These are phyloP conservation scores for Fusarium sororula DNA, from an alignment of 2,329 filamentous ascomycete species.

Conservation along the genomic window DNA sequence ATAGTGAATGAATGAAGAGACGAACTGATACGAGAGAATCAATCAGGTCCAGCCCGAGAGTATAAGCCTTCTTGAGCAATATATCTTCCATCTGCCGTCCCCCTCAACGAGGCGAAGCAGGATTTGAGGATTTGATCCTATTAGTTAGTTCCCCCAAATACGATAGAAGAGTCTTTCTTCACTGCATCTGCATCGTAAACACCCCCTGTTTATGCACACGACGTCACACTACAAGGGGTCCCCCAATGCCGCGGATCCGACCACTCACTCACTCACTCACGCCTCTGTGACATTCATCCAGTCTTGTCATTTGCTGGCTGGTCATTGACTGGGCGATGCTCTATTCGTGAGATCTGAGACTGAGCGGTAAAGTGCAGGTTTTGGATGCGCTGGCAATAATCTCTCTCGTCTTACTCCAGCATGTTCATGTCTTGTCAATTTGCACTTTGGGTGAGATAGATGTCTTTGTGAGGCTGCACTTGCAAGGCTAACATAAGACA, in stretches of 20 bases:
- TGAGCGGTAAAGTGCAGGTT: conserved; percentile 17
- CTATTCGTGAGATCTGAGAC: background rate
- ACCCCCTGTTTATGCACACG: background rate
- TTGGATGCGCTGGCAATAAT: background rate
- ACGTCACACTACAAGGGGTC: conserved; percentile 1
- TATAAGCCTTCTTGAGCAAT: background rate
- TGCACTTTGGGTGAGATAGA: background rate
- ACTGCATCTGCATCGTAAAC: background rate
- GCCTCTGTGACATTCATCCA: background rate
- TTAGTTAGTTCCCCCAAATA: background rate
- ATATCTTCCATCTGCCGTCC: background rate
- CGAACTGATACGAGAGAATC: background rate
- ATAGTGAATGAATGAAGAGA: background rate
- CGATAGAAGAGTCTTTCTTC: background rate
- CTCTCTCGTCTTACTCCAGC: background rate
- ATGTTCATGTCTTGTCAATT: background rate
- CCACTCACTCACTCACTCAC: background rate
- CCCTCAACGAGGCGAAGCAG: background rate
- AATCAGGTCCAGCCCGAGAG: background rate
- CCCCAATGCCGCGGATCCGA: conserved; percentile 21
- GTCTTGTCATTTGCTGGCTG: conserved; percentile 10
- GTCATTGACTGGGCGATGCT: background rate
- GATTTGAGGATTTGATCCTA: background rate
- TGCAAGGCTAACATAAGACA: background rate
- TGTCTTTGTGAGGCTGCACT: background rate